Conservation (phyloP, 2,329 filamentous ascomycete species). For the Pestalotiopsis sp. region DNA sequence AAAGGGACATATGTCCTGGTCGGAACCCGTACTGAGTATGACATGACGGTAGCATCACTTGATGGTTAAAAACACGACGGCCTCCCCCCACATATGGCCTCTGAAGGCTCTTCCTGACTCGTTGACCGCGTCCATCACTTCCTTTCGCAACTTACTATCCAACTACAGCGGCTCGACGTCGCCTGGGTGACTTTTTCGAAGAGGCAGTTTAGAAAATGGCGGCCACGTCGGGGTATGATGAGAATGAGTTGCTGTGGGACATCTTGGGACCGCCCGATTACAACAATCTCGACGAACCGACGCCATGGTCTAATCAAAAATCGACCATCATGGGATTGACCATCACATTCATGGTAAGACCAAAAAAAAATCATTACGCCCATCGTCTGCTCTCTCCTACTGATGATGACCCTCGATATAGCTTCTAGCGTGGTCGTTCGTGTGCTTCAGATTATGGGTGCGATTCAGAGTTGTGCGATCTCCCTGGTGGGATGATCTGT, state of each 20-base stretch:
- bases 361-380: too few relatives aligned
- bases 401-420: slow-evolving; percentile 10
- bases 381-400: background rate
- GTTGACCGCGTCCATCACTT: slow-evolving; percentile 9
- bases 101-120: background rate
- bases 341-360: slow-evolving; percentile 16
- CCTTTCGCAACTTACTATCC: background rate
- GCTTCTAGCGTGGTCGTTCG: slow-evolving; percentile 30
- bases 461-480: slow-evolving; percentile 27
- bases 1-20: slow-evolving; percentile 3
- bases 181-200: background rate
- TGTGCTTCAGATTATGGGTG: slow-evolving; percentile 28
- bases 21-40: background rate
- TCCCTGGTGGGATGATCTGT: slow-evolving; percentile 38
- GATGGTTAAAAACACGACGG: background rate
- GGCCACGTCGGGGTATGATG: slow-evolving; percentile 11
- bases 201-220: background rate
- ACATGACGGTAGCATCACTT: background rate
- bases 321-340: slow-evolving; percentile 7
- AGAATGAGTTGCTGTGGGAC: slow-evolving; percentile 12
- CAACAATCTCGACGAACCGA: slow-evolving; percentile 15
- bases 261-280: slow-evolving; percentile 11
- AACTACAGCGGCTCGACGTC: slow-evolving; percentile 1
- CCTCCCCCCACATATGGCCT: slow-evolving; percentile 3
- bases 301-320: slow-evolving; percentile 15